Conservation (phyloP, 2,329 filamentous ascomycete genomes). For the Paramyrothecium sp. region DNA sequence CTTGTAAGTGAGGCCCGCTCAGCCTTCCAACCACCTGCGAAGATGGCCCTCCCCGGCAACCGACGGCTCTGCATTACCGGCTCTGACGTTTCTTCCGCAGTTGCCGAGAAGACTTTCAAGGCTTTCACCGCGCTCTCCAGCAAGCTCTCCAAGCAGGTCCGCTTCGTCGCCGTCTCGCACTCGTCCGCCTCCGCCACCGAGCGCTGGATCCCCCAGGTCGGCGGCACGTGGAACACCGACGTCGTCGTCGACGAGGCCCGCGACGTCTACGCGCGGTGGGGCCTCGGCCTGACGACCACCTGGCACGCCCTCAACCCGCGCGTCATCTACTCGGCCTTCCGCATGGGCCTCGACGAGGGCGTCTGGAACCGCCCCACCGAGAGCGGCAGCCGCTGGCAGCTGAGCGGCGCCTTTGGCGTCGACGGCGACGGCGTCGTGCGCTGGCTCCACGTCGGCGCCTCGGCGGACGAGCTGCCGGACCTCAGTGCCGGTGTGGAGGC, state of each 20-base stretch:
- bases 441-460: conserved; percentile 26
- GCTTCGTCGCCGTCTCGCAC: conserved; percentile 64
- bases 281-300: conserved; percentile 58
- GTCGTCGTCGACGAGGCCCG: conserved; percentile 61
- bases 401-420: conserved; percentile 59
- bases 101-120: conserved; percentile 67
- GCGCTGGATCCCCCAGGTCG: conserved; percentile 54
- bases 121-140: conserved; percentile 50
- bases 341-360: conserved; percentile 58
- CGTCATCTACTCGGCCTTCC: conserved; percentile 56
- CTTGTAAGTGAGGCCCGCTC: conserved; percentile 50
- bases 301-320: conserved; percentile 63
- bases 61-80: too few relatives aligned
- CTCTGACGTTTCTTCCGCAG: too few relatives aligned
- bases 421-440: conserved; percentile 26
- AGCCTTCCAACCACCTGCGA: background rate
- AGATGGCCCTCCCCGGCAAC: background rate
- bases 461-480: conserved; percentile 29
- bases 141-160: conserved; percentile 43
- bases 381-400: conserved; percentile 69
- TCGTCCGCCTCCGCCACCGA: conserved; percentile 51
- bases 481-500: conserved; percentile 23
- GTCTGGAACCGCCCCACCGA: conserved; percentile 66
- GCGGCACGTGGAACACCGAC: conserved; percentile 55
- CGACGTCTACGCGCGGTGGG: conserved; percentile 63